Percentiles rank a stretch among this genome's conserved stretches.
phyloP scores from a whole-genome alignment of 441 rosid species.

The Francoa sonchifolia region DNA sequence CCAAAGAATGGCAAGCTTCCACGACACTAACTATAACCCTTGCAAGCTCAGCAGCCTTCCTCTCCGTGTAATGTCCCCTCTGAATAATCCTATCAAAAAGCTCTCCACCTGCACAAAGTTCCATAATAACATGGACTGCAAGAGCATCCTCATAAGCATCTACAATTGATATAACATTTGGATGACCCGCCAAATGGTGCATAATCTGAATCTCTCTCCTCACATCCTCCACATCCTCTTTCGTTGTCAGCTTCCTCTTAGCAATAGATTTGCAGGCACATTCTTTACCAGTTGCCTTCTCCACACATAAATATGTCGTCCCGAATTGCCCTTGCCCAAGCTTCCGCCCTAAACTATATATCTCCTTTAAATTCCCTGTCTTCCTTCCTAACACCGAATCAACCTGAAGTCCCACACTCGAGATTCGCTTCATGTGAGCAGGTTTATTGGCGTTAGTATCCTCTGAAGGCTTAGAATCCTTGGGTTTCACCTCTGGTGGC shows the following conservation, averaged over 20 bases:
- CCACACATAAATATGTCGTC: slow-evolving; percentile 68
- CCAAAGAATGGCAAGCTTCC: slow-evolving; percentile 84
- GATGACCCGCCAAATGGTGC: slow-evolving; percentile 91
- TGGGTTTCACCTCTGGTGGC: slow-evolving; percentile 21
- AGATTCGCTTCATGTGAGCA: slow-evolving; percentile 38
- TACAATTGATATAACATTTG: slow-evolving; percentile 68
- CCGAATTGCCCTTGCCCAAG: slow-evolving; percentile 98
- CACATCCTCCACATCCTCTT: slow-evolving; percentile 81
- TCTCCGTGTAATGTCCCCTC: slow-evolving; percentile 79
- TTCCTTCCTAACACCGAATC: slow-evolving; percentile 76
- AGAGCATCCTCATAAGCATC: slow-evolving; percentile 87
- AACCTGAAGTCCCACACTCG: slow-evolving; percentile 53
- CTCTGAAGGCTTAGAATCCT: slow-evolving; percentile 13
- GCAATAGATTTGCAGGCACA: slow-evolving; percentile 80
- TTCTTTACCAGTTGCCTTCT: slow-evolving; percentile 52
- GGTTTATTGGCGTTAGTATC: slow-evolving; percentile 37
- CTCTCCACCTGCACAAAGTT: slow-evolving; percentile 91
- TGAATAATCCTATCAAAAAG: slow-evolving; percentile 85
- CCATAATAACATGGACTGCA: slow-evolving; percentile 86
- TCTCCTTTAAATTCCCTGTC: slow-evolving; percentile 69
- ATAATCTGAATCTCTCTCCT: slow-evolving; percentile 93
- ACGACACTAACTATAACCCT: slow-evolving; percentile 73
- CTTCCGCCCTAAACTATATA: slow-evolving; percentile 72
- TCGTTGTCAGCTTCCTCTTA: slow-evolving; percentile 58
- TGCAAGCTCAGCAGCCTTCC: slow-evolving; percentile 78